phyloP scores from a whole-genome alignment of 2,329 filamentous ascomycete species.

The Fusarium camptoceras region DNA sequence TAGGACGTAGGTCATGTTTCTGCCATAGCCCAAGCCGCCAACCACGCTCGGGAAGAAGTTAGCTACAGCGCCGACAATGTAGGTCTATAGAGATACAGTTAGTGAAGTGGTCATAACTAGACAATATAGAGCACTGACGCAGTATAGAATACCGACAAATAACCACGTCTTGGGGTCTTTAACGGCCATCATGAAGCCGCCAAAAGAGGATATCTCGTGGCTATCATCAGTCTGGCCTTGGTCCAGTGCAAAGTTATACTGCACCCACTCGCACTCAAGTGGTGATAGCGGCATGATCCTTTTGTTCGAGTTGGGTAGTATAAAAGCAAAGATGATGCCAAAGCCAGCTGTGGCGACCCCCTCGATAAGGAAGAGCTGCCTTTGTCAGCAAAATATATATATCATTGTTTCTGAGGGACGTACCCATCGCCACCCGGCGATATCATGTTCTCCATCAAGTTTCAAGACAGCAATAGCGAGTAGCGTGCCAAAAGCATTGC shows the following conservation, averaged over 20 bases:
- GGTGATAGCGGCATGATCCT: not conserved
- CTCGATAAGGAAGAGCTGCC: slow-evolving; percentile 20
- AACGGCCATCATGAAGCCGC: slow-evolving; percentile 39
- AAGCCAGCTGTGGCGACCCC: slow-evolving; percentile 8
- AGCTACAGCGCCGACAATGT: slow-evolving; percentile 6
- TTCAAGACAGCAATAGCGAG: slow-evolving; percentile 8
- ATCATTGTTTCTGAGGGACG: not conserved
- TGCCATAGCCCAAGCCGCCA: slow-evolving; percentile 44
- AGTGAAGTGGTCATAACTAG: too few species aligned
- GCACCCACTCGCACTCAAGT: slow-evolving; percentile 9
- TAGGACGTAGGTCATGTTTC: slow-evolving; percentile 40
- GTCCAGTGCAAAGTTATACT: slow-evolving; percentile 10
- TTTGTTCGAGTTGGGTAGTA: slow-evolving; percentile 13
- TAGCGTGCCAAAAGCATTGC: slow-evolving; percentile 14
- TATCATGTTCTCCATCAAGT: slow-evolving; percentile 6
- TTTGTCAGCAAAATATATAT: not conserved
- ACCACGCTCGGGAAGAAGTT: slow-evolving; percentile 47
- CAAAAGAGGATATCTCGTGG: slow-evolving; percentile 28
- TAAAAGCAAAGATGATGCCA: slow-evolving; percentile 8
- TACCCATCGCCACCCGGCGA: slow-evolving; percentile 23
- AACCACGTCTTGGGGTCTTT: slow-evolving; percentile 13
- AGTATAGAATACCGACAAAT: slow-evolving; percentile 5
- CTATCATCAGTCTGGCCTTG: slow-evolving; percentile 7
- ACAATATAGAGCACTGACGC: not conserved
- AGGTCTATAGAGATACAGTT: not conserved